Evolutionary conservation across 2,329 filamentous ascomycete species (phyloP), one percentile per base, ranked within the genome.

Genomic region (Aspergillus uvarum): DNA sequence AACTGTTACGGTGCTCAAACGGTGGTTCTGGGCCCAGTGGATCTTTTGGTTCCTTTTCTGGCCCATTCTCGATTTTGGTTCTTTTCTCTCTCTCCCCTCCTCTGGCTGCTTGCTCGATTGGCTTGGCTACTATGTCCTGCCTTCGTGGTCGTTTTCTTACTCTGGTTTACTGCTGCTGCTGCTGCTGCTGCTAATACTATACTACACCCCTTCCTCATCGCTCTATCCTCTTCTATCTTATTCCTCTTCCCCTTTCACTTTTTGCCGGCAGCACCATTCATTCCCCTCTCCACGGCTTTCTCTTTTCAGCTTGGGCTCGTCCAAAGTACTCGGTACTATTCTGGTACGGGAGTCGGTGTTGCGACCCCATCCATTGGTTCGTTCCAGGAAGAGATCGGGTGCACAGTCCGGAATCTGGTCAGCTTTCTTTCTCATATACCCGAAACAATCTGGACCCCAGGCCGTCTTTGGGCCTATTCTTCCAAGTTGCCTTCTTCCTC

Each of bases 1-100:
- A 19, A 44, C 38, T 16, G 38, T 44, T 44, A 44, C 38, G 5
- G 38, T 44, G 12, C 16, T 16, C 38, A 16, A 44, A 6, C 32
- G 24, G 31, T 26, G 31, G 38, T 12, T 31, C 53, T 55, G 53
- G 53, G 16, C 51, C 56, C 58, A 24, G 38, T 48, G 53, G 57
- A 53, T 60, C 51, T 60, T 29, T 12, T 38, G 51, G 24, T 49
- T 26, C 47, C 38, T 26, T 52, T 12, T 38, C 24, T 29, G 19
- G 19, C 21, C n/a, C 14, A 26, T n/a, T 38, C 12, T 42, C 50
- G 31, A 21, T 6, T 52, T 31, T 35, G 6, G 12, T 31, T 7
- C 26, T 29, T 14, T 31, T 29, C 49, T 19, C 26, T 22, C 16
- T 10, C 16, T 16, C 11, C n/a, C 19, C 6, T 26, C 21, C 51